Base-by-base conservation (phyloP, 306 rosid genomes). In the Citrullus amarus region DNA sequence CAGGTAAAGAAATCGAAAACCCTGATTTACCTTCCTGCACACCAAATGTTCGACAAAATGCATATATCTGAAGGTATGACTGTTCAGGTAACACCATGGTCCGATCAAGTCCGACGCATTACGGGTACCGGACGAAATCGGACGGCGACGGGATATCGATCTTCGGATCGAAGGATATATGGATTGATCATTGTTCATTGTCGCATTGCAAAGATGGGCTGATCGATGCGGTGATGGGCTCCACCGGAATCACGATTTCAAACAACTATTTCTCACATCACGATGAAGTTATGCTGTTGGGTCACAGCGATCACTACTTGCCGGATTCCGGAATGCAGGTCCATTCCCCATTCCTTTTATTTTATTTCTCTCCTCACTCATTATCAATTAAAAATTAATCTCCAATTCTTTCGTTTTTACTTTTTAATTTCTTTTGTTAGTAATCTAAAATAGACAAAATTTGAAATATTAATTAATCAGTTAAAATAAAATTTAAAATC, bases 111-210 rank as follows among this genome's bases (percentile, higher is more conserved):
- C 98, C 98, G 72, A 80, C 82, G 14, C 91, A 88, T 81, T 92
- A 86, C 53, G 97, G 94, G 0, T 89, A 12, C 13, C 82, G 98
- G 8, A 92, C 96, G 3, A 53, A 60, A 81, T 92, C 98, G 0
- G 98, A 93, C 86, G 98, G 98, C 0, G 98, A 93, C 14, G 98
- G 96, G 13, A 88, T 93, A 48, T 88, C 96, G 10, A 93, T 93
- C 25, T 88, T 89, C 30, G 93, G 93, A 0, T 83, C 98, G 1
- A 81, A 80, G 6, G 89, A 92, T 79, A 82, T 93, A 77, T 93
- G 98, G 97, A 88, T 93, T 3, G 98, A 93, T 70, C 98, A 93
- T 28, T 93, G 98, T 79, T 82, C 89, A 1, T 82, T 93, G 1
- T 92, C 98, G 0, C 97, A 84, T n/a, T 93, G 98, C 87, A 88